Base-by-base conservation (phyloP, 352 stramenopile species). In the Thraustochytrium sp. region DNA sequence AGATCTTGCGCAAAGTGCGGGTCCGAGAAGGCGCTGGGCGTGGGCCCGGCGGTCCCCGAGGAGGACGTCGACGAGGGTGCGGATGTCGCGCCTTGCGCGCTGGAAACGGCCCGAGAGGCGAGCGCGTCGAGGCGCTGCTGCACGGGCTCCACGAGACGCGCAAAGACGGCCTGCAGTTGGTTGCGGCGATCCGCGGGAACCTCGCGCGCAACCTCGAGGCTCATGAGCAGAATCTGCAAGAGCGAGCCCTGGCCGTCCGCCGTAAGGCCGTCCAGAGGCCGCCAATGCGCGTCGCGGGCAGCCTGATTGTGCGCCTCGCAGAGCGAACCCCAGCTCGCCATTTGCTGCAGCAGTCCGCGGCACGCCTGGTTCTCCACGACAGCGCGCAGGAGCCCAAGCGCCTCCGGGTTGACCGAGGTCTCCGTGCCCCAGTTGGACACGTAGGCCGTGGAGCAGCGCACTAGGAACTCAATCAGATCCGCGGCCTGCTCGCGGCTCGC, bases 381-480 rank as follows among this genome's bases (percentile, higher is more conserved):
- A 31, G 68, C 68, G 42, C 68, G 48, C n/a, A 80, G 8, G 3
- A 80, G 46, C n/a, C 26, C n/a, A 2, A 80, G 53, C 9, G 68
- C 68, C 26, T 61, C 68, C 9, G 34, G 48, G 3, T 64, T 65
- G 23, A 80, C 68, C 37, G 42, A 34, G 0, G 48, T 51, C 31
- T 80, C 68, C 5, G 44, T 80, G 34, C 68, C 68, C 68, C 68
- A 80, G 48, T 42, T 65, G 23, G 68, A 80, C 23, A 80, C 34
- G 37, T 80, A 80, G 53, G 31, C 8, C 4, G 8, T 80, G 3
- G 68, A 63, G 37, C 48, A 40, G 44, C 76, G 3, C 44, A 80
- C 68, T 9, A 80, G 38, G 37, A 80, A 80, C 1, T 44, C 49
- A 21, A 80, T 80, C 0, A 80, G 18, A 36, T 80, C 34, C 34